phyloP scores from a whole-genome alignment of 106 monocot species.

The Gastrodia elata region DNA sequence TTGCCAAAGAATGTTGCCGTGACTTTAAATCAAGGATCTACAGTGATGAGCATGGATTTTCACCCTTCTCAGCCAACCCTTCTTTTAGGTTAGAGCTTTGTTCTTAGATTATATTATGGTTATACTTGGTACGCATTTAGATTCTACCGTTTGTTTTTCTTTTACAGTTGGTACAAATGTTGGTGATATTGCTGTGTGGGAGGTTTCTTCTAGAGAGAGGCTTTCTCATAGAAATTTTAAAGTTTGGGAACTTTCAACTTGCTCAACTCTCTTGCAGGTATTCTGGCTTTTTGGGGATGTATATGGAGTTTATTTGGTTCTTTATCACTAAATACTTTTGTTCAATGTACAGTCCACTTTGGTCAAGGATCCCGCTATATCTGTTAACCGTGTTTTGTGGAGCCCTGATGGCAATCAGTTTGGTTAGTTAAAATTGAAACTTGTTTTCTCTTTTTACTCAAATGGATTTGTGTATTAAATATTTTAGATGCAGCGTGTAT shows the following conservation, averaged over 20 bases:
- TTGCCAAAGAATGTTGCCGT: constrained; percentile 29
- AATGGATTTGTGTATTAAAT: not conserved
- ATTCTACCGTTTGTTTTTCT: constrained; percentile 7
- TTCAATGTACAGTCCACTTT: constrained; percentile 23
- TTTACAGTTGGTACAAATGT: constrained; percentile 50
- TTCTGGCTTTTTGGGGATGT: not conserved
- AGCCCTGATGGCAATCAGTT: constrained; percentile 30
- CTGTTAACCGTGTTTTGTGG: constrained; percentile 40
- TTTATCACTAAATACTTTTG: constrained; percentile 3
- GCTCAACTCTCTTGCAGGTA: constrained; percentile 32
- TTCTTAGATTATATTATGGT: not conserved
- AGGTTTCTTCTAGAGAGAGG: constrained; percentile 29
- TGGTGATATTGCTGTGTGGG: constrained; percentile 51
- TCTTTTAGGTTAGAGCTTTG: constrained; percentile 32
- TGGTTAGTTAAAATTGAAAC: constrained; percentile 22
- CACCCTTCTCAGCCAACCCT: constrained; percentile 32
- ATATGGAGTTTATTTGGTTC: not conserved
- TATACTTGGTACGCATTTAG: not conserved
- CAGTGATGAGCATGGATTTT: constrained; percentile 45
- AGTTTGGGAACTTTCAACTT: constrained; percentile 27
- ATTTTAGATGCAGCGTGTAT: not conserved
- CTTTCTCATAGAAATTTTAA: constrained; percentile 29
- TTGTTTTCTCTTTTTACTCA: not conserved
- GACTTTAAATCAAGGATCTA: constrained; percentile 33
- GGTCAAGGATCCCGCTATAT: constrained; percentile 27